Evolutionary conservation across 257 asterid genomes (phyloP).

Genomic region (Thymus quinquecostatus): DNA sequence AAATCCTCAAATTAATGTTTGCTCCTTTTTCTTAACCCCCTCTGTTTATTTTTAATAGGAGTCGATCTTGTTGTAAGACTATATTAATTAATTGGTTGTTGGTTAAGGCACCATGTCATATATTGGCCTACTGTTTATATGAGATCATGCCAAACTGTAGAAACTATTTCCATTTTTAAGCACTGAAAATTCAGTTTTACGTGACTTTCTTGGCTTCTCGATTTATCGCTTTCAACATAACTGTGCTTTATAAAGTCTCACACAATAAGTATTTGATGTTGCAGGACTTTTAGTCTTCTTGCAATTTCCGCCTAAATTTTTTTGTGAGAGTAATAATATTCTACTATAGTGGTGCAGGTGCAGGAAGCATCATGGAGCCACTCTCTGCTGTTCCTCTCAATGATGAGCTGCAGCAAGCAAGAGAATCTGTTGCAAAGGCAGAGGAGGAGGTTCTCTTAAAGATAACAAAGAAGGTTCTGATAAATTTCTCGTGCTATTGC

Average conservation of each 20-base stretch:
- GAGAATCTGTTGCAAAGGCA: slow-evolving; percentile 79
- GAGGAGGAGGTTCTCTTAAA: slow-evolving; percentile 83
- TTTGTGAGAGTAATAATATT: slow-evolving; percentile 37
- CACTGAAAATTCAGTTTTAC: slow-evolving; percentile 12
- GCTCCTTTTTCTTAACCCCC: background rate
- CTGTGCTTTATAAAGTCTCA: slow-evolving; percentile 23
- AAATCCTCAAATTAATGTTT: background rate
- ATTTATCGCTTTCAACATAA: slow-evolving; percentile 7
- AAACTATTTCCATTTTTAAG: slow-evolving; percentile 21
- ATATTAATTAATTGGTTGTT: background rate
- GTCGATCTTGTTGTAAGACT: background rate
- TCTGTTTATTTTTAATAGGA: background rate
- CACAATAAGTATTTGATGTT: slow-evolving; percentile 22
- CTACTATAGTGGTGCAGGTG: slow-evolving; percentile 81
- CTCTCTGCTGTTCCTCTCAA: slow-evolving; percentile 86
- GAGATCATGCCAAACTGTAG: slow-evolving; percentile 28
- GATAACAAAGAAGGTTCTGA: slow-evolving; percentile 78
- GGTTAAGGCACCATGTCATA: slow-evolving; percentile 7
- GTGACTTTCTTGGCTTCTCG: slow-evolving; percentile 25
- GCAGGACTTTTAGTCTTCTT: slow-evolving; percentile 13
- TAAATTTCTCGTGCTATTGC: slow-evolving; percentile 29
- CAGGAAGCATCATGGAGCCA: slow-evolving; percentile 83
- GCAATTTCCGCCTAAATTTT: slow-evolving; percentile 19
- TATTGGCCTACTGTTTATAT: slow-evolving; percentile 5
- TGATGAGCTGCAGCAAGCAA: slow-evolving; percentile 90